Evolutionary conservation across 2,329 filamentous ascomycete species (phyloP), one percentile per base, ranked within the genome.

Genomic region (Colletotrichum agaves): DNA sequence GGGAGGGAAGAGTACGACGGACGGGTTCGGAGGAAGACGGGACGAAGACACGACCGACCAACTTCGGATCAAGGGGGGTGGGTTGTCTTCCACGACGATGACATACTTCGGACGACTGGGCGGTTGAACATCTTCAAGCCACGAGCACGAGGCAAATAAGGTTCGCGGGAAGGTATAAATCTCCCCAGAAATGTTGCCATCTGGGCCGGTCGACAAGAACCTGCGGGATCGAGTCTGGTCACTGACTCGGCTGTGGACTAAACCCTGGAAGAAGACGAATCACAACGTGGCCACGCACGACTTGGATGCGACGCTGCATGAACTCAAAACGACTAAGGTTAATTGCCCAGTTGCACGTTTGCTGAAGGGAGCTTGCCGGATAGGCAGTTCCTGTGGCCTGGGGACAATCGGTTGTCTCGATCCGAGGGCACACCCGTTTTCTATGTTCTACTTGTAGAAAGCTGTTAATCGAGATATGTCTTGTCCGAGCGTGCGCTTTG

Each of bases 121-220:
- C 27, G n/a, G 31, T 17, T 19, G n/a, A 17, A 17, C 37, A 33
- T 31, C 37, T 44, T n/a, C 15, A 19, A 31, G 47, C 31, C 44
- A n/a, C n/a, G 33, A n/a, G 27, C 19, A 13, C 23, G 5, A 10
- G 13, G 19, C 11, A 0, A 21, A 41, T 17, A 55, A 64, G 53
- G 46, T 67, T 67, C n/a, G n/a, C 8, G 8, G 5, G 43, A 67
- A 67, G 60, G 53, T 35, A 19, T 64, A 49, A 43, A 39, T 41
- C 21, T 49, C 17, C 21, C 21, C 23, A n/a, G 6, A 27, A 35
- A 31, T 17, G 8, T 15, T 52, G 33, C 61, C 33, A 67, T 64
- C 50, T 17, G 4, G 33, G 53, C 35, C 23, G 19, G 2, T 12
- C 37, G n/a, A 11, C 46, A 13, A 64, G 64, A 64, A 64, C 60